Conservation (phyloP, 768 basidiomycete genomes). For the Suillus placidus region DNA sequence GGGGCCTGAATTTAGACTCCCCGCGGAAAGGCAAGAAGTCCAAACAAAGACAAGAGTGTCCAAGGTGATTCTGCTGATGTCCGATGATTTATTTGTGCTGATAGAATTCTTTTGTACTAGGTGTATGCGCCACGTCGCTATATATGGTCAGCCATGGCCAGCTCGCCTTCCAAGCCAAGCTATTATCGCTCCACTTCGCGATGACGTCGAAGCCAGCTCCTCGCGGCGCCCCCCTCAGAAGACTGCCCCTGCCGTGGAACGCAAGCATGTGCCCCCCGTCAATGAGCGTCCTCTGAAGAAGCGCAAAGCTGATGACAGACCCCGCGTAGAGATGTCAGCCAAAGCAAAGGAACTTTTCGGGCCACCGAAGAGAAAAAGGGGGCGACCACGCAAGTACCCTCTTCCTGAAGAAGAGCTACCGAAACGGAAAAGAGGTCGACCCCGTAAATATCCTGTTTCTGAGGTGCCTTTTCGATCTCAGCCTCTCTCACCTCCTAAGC, state of each 20-base stretch:
- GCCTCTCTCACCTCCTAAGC: slow-evolving; percentile 17
- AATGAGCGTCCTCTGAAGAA: slow-evolving; percentile 49
- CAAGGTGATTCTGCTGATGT: slow-evolving; percentile 51
- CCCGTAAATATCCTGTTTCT: slow-evolving; percentile 31
- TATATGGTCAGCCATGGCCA: slow-evolving; percentile 76
- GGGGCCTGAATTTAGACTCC: slow-evolving; percentile 63
- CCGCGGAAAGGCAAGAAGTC: slow-evolving; percentile 52
- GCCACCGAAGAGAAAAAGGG: slow-evolving; percentile 35
- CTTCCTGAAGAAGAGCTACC: slow-evolving; percentile 30
- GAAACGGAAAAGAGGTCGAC: slow-evolving; percentile 39
- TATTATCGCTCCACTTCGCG: slow-evolving; percentile 45
- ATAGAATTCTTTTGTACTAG: slow-evolving; percentile 39
- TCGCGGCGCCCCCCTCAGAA: slow-evolving; percentile 55
- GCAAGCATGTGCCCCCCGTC: slow-evolving; percentile 52
- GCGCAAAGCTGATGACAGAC: slow-evolving; percentile 47
- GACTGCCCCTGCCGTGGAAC: slow-evolving; percentile 51
- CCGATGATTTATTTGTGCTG: slow-evolving; percentile 27
- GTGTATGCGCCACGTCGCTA: slow-evolving; percentile 79
- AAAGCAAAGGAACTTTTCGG: slow-evolving; percentile 38
- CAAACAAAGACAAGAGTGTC: slow-evolving; percentile 70
- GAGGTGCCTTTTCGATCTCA: slow-evolving; percentile 15
- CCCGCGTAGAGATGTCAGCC: slow-evolving; percentile 33
- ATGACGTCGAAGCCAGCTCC: slow-evolving; percentile 40
- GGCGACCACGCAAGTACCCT: slow-evolving; percentile 40
- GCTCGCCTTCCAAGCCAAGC: slow-evolving; percentile 53